A percentile compares a stretch with the other conserved stretches of the same genome.
phyloP scores from a whole-genome alignment of 257 asterid species.

The Parsonsia alboflavescens region DNA sequence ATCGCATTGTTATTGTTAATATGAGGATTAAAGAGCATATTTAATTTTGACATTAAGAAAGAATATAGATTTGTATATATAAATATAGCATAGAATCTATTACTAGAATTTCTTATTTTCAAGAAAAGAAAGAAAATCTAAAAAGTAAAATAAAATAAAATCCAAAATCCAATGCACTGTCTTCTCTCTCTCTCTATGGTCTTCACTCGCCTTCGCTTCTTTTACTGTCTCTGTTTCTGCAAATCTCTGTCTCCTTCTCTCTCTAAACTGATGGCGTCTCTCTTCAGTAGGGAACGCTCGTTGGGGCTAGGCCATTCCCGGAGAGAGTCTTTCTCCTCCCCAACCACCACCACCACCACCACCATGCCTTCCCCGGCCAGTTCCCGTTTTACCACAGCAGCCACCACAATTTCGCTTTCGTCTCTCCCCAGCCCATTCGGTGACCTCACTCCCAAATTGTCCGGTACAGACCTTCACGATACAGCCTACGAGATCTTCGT shows the following conservation, averaged over 20 bases:
- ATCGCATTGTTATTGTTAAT: too few species aligned
- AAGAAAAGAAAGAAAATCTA: background rate
- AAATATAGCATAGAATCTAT: background rate
- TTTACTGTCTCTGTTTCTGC: background rate
- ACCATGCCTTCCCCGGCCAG: background rate
- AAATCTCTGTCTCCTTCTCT: background rate
- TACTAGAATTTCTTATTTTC: background rate
- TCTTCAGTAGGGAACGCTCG: slow-evolving; percentile 11
- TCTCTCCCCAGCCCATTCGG: slow-evolving; percentile 12
- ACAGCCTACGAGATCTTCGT: slow-evolving; percentile 17
- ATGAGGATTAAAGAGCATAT: too few species aligned
- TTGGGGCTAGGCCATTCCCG: slow-evolving; percentile 4
- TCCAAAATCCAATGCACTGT: background rate
- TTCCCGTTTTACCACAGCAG: background rate
- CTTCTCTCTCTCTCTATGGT: background rate
- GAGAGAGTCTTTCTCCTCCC: slow-evolving; percentile 11
- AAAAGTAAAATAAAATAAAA: background rate
- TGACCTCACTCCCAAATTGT: slow-evolving; percentile 3
- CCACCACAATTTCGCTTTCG: background rate
- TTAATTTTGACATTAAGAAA: too few species aligned
- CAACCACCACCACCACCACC: background rate
- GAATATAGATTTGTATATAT: too few species aligned
- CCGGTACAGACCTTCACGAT: slow-evolving; percentile 9
- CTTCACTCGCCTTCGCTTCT: background rate
- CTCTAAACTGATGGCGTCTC: slow-evolving; percentile 12